Percentiles rank a stretch among this genome's conserved stretches.
Evolutionary conservation across 257 asterid species (phyloP).

Genomic region (Penstemon barbatus): DNA sequence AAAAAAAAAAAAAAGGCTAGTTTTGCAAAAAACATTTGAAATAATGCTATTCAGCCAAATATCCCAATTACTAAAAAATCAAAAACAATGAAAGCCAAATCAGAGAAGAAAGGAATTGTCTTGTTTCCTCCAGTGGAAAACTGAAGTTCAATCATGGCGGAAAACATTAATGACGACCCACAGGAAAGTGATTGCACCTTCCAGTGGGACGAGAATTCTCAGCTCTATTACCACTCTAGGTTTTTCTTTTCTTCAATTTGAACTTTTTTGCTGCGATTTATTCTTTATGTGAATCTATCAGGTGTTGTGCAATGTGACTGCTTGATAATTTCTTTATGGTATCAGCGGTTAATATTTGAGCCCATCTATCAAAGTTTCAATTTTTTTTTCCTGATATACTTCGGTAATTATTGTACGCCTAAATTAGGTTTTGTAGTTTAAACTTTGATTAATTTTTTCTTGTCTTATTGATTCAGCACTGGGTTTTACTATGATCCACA

Average conservation of each 20-base stretch:
- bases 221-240: conserved; percentile 91
- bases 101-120: not conserved
- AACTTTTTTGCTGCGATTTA: not conserved
- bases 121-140: not conserved
- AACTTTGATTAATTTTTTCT: not conserved
- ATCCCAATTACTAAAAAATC: no score
- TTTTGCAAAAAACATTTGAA: no score
- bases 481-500: conserved; percentile 88
- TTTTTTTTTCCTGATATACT: not conserved
- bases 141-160: conserved; percentile 52
- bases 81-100: not conserved
- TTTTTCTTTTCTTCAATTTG: conserved; percentile 22
- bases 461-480: conserved; percentile 55
- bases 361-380: not conserved
- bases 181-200: conserved; percentile 48
- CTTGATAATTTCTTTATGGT: not conserved
- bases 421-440: conserved; percentile 13
- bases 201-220: conserved; percentile 81
- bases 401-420: conserved; percentile 12
- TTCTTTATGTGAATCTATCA: not conserved
- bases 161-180: conserved; percentile 27
- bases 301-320: conserved; percentile 13
- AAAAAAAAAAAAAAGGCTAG: no score
- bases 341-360: conserved; percentile 4
- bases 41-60: no score